Evolutionary conservation across 768 basidiomycete genomes (phyloP), one percentile per base, ranked within the genome.

Genomic region (Podaxis sp.): DNA sequence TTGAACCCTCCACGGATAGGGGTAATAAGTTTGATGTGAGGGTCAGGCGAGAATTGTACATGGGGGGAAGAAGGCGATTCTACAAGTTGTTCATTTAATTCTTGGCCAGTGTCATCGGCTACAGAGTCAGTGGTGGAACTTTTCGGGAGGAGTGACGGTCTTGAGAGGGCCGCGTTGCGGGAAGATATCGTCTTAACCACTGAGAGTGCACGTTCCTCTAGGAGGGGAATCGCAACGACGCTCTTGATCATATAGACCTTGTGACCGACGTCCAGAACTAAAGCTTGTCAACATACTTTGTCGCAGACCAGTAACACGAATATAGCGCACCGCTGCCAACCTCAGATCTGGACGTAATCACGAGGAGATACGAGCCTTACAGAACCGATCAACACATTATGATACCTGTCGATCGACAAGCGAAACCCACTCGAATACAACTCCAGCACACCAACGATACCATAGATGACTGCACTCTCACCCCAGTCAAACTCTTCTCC

Each of bases 351-450:
- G 84, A 79, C 19, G 85, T 87, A 52, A 95, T 84, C 3, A 92
- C 89, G 49, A 95, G 75, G 17, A 95, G 74, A 77, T 93, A 88
- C 8, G 92, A 89, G 39, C 83, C 93, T 93, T 61, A 17, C 52
- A 30, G 64, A 17, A 49, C 22, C 33, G 61, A 58, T 58, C 44
- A 51, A 56, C 63, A 48, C 57, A 64, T 52, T 63, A 56, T 57
- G 55, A 26, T 42, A n/a, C 33, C 33, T 33, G 33, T 33, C 28
- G 59, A 28, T 44, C 57, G 6, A 49, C 63, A 64, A 48, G 36
- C 44, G 19, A 48, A 59, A 63, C 77, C 63, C 74, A 93, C 92
- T 84, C 69, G 87, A 82, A 70, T 87, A 91, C 24, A 95, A 74
- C 64, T 87, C 85, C 64, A 95, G 69, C 17, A 91, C 77, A 15